These are phyloP conservation scores for Pseudozyma tsukubaensis DNA, from an alignment of 1,284 basidiomycete species.

Conservation along the genomic window DNA sequence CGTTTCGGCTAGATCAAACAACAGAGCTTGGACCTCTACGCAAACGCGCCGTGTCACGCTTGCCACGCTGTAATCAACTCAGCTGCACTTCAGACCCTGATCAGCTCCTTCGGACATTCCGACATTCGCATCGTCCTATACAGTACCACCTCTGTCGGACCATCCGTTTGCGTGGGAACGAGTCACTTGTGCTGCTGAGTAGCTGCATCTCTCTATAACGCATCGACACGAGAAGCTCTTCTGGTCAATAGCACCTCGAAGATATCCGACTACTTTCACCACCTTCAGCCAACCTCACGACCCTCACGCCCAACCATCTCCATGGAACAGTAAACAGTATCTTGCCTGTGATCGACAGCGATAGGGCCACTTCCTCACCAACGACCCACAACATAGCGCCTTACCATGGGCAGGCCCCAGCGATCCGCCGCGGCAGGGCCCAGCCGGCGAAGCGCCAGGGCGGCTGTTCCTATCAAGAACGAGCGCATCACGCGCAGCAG, in stretches of 20 bases:
- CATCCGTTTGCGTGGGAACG: too few species aligned
- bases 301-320: not conserved
- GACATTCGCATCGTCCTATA: too few species aligned
- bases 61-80: not conserved
- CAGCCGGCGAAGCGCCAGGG: slow-evolving; percentile 35
- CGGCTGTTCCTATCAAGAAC: slow-evolving; percentile 42
- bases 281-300: not conserved
- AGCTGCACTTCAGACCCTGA: not conserved
- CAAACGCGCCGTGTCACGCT: not conserved
- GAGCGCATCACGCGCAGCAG: slow-evolving; percentile 53
- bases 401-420: slow-evolving; percentile 39
- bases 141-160: too few species aligned
- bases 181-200: too few species aligned
- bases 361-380: not conserved
- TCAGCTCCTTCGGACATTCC: not conserved
- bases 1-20: not conserved
- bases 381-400: not conserved
- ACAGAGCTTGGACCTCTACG: not conserved
- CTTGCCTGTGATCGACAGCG: slow-evolving; percentile 4
- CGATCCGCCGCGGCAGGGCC: slow-evolving; percentile 39
- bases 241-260: too few species aligned
- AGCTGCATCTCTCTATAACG: too few species aligned
- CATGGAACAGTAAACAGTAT: slow-evolving; percentile 3
- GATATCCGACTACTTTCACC: not conserved
- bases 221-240: too few species aligned